Percentiles rank a stretch among this genome's conserved stretches.
Conservation (phyloP, 352 stramenopile species). For the Thraustotheca clavata region DNA sequence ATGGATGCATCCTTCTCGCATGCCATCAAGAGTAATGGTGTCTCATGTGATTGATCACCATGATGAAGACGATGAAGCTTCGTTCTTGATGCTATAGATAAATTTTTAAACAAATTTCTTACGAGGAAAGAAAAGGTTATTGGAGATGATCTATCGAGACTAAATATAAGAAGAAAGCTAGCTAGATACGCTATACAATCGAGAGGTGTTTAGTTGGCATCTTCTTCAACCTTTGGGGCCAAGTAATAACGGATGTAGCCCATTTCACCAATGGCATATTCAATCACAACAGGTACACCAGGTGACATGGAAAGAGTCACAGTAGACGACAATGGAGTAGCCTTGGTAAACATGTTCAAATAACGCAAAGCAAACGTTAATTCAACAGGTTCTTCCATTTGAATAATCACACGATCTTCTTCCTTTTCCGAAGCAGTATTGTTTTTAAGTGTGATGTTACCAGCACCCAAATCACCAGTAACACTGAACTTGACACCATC, state of each 20-base stretch:
- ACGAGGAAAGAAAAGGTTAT: background rate
- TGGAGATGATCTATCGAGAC: constrained; percentile 6
- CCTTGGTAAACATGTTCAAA: constrained; percentile 99
- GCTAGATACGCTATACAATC: constrained; percentile 20
- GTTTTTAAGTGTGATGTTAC: constrained; percentile 93
- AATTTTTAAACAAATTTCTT: background rate
- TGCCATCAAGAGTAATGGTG: background rate
- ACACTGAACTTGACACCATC: constrained; percentile 98
- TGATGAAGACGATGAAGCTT: background rate
- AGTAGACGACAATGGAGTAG: constrained; percentile 89
- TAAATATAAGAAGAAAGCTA: constrained; percentile 12
- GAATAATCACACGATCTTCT: constrained; percentile 92
- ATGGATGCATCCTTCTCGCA: background rate
- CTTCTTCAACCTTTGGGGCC: constrained; percentile 99
- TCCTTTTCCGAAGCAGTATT: constrained; percentile 83
- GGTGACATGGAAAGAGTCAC: constrained; percentile 97
- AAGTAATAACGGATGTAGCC: constrained; percentile 99
- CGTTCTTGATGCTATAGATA: background rate
- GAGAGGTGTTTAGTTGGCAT: constrained; percentile 58
- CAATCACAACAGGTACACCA: constrained; percentile 96
- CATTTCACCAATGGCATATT: constrained; percentile 97
- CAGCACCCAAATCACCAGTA: constrained; percentile 93
- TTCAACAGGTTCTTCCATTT: constrained; percentile 98
- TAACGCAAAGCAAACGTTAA: constrained; percentile 99
- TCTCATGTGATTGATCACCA: background rate